These are phyloP conservation scores for Leptodontidium sp. DNA, from an alignment of 2,329 filamentous ascomycete genomes.

Conservation along the genomic window DNA sequence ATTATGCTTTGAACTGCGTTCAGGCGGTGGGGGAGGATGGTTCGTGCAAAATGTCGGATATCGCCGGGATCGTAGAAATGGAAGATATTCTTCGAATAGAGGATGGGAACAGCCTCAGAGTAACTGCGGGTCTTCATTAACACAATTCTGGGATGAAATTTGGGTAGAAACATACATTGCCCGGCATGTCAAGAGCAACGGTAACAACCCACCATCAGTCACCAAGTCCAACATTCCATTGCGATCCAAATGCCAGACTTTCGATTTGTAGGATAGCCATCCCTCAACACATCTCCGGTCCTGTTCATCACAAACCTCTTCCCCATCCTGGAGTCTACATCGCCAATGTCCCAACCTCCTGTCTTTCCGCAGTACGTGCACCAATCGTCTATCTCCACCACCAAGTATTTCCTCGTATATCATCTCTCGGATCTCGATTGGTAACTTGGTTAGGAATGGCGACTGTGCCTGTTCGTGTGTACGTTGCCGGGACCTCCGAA, in stretches of 20 bases:
- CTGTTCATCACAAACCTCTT: constrained; percentile 31
- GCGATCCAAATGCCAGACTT: constrained; percentile 24
- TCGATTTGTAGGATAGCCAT: constrained; percentile 32
- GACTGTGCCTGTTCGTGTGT: constrained; percentile 29
- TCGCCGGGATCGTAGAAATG: constrained; percentile 38
- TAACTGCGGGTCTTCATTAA: constrained; percentile 28
- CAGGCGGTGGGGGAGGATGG: constrained; percentile 35
- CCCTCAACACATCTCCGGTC: constrained; percentile 27
- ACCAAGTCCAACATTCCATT: constrained; percentile 31
- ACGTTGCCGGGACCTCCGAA: constrained; percentile 30
- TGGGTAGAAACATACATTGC: constrained; percentile 6
- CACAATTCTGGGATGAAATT: background rate
- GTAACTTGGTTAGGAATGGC: constrained; percentile 29
- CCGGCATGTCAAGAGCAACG: constrained; percentile 36
- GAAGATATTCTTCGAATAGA: constrained; percentile 36
- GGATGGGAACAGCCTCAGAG: constrained; percentile 36
- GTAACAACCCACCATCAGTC: constrained; percentile 34
- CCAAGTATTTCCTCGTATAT: constrained; percentile 36
- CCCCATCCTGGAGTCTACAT: constrained; percentile 33
- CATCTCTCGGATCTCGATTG: constrained; percentile 33
- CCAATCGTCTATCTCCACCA: constrained; percentile 26
- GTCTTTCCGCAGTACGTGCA: constrained; percentile 34
- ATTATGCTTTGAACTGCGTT: constrained; percentile 30
- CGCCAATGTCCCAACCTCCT: constrained; percentile 33
- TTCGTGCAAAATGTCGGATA: constrained; percentile 33